Evolutionary conservation across 305 asterid species (phyloP), one percentile per base, ranked within the genome.

Genomic region (Withania somnifera): DNA sequence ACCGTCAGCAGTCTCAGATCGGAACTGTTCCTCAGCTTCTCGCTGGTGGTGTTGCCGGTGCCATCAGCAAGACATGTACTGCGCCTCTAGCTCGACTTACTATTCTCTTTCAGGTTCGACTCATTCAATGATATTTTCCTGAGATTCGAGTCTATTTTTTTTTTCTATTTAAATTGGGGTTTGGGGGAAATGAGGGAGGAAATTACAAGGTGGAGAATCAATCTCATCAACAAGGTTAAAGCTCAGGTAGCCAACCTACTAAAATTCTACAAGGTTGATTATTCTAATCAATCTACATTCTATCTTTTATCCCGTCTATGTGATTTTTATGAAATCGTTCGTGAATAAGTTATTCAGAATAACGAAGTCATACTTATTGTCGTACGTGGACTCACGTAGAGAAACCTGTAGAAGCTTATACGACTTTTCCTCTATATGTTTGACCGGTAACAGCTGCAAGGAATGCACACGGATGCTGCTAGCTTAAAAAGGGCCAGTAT

Each of bases 21-120:
- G 93, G 92, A 2, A 86, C 91, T 8, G 90, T 88, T 1, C 84
- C 97, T 19, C 97, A 94, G 89, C 97, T 94, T 75, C 84, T 94
- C 10, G 95, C 97, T 45, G 97, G 98, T 5, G 98, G 97, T 22
- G 79, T 94, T 14, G 98, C 98, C 78, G 97, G 98, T 52, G 97
- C 98, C 61, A 89, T 94, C 36, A 94, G 97, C 83, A 94, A 94
- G 91, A 93, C 98, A 36, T 92, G 95, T 77, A 94, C 98, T 36
- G 97, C 98, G 19, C 98, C 98, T 47, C 95, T 94, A 20, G 94
- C 97, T 32, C 97, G 97, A 80, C 93, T 94, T 67, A 93, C 98
- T 63, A 93, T 94, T 78, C 95, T 91, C 5, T 94, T 94, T 83
- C 98, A 94, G 97, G 97, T 94, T 64, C 75, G 2, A 75, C 47